Evolutionary conservation across 495 filamentous ascomycete species (phyloP).

Genomic region (Cladorrhinum samala): DNA sequence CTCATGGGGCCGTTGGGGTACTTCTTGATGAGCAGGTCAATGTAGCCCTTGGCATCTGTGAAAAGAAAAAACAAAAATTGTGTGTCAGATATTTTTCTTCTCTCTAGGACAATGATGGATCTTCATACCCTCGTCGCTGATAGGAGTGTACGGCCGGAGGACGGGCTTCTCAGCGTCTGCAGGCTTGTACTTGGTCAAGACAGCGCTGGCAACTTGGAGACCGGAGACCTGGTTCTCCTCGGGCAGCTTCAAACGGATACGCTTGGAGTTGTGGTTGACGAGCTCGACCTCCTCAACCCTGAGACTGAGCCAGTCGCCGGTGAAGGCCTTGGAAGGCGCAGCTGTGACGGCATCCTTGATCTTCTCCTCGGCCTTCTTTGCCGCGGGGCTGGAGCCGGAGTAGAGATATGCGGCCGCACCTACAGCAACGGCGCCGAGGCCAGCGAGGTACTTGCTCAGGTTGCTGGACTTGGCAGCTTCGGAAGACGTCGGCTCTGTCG

Average conservation of each 20-base stretch:
- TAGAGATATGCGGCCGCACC: slow-evolving; percentile 49
- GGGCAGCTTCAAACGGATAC: slow-evolving; percentile 74
- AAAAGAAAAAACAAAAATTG: no score
- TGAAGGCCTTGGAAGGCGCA: slow-evolving; percentile 50
- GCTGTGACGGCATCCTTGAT: slow-evolving; percentile 36
- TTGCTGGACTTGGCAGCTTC: no score
- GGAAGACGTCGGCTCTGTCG: slow-evolving; percentile 39
- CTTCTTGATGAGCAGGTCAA: slow-evolving; percentile 86
- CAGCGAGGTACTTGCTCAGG: slow-evolving; percentile 31
- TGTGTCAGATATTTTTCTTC: no score
- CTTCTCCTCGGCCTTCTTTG: slow-evolving; percentile 46
- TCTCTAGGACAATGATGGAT: no score
- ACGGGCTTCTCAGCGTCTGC: slow-evolving; percentile 71
- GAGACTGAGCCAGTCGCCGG: slow-evolving; percentile 74
- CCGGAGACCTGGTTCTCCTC: slow-evolving; percentile 79
- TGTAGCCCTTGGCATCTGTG: slow-evolving; percentile 64
- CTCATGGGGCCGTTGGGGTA: slow-evolving; percentile 92
- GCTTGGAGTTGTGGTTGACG: slow-evolving; percentile 87
- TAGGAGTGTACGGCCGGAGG: slow-evolving; percentile 87
- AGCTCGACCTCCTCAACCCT: slow-evolving; percentile 70
- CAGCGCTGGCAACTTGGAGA: slow-evolving; percentile 69
- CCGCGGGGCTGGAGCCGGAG: slow-evolving; percentile 40
- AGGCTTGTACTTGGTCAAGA: slow-evolving; percentile 83
- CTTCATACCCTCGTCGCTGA: slow-evolving; percentile 83
- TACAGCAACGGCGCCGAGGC: slow-evolving; percentile 33